phyloP scores from a whole-genome alignment of 1,284 basidiomycete species.

The Megacollybia platyphylla region DNA sequence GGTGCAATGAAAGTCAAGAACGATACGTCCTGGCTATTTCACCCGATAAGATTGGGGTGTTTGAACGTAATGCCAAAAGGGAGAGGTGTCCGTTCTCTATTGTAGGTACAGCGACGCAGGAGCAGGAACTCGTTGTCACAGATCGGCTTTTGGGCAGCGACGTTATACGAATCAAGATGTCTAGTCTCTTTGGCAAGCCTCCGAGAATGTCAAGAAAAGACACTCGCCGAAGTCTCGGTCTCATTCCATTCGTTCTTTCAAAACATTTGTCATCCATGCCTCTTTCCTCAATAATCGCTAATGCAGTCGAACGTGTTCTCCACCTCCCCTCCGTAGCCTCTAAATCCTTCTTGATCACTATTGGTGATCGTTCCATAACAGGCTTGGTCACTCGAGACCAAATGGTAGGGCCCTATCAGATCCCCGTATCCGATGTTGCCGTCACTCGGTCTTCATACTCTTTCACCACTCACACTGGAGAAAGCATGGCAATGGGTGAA shows the following conservation, averaged over 20 bases:
- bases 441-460: constrained; percentile 93
- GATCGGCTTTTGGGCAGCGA: constrained; percentile 75
- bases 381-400: constrained; percentile 94
- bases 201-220: constrained; percentile 84
- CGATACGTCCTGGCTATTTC: constrained; percentile 90
- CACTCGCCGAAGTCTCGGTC: constrained; percentile 32
- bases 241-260: constrained; percentile 58
- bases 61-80: constrained; percentile 72
- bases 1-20: constrained; percentile 99
- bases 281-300: constrained; percentile 27
- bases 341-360: constrained; percentile 97
- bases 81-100: constrained; percentile 91
- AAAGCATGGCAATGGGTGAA: constrained; percentile 98
- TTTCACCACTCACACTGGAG: constrained; percentile 73
- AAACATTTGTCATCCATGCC: constrained; percentile 44
- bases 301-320: constrained; percentile 72
- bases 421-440: constrained; percentile 95
- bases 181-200: constrained; percentile 92
- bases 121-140: constrained; percentile 80
- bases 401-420: constrained; percentile 99
- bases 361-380: constrained; percentile 90
- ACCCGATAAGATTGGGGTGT: constrained; percentile 39
- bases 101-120: constrained; percentile 77
- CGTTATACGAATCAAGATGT: constrained; percentile 88
- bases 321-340: constrained; percentile 88